Evolutionary conservation across 2,329 filamentous ascomycete genomes (phyloP), one percentile per base, ranked within the genome.

Genomic region (Penicillium sp.): DNA sequence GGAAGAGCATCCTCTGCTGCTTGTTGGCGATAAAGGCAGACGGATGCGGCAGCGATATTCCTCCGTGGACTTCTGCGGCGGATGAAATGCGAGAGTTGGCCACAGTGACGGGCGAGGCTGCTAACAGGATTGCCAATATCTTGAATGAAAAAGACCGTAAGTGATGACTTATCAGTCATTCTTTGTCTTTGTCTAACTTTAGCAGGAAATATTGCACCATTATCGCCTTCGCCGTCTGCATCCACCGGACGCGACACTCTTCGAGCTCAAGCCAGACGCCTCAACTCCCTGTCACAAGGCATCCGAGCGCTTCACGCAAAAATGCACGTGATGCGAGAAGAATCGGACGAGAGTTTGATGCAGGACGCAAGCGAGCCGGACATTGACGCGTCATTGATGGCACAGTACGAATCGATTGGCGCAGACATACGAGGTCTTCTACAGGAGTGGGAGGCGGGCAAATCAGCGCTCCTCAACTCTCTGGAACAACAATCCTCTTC

Each of bases 341-440:
- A 97, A 71, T 95, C 91, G 0, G 90, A 90, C 67, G 84, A 84
- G 59, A 85, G 85, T 45, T 74, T 96, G 26, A 89, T 96, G 65
- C 85, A 88, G 64, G 85, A 89, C 38, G 84, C 90, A 18, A 68
- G 76, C 60, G 70, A 79, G 5, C 84, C 85, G 3, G 89, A 96
- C 62, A 81, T 96, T 16, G 90, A 89, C 0, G 83, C 87, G 0
- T 86, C 85, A 60, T 80, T 97, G 40, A 87, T 96, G 81, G 77
- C 86, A 21, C 94, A 97, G 67, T 99, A 97, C 71, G 94, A 99
- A 56, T 93, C 91, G 4, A 95, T 99, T 61, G 94, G 94, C 2
- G 81, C 86, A 24, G 94, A 99, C 67, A 80, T 99, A 46, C 88
- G 88, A 69, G 83, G 87, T 45, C 77, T 96, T 50, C 85, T 92